Evolutionary conservation across 2,329 filamentous ascomycete genomes (phyloP).

Genomic region (Elsinoe australis): DNA sequence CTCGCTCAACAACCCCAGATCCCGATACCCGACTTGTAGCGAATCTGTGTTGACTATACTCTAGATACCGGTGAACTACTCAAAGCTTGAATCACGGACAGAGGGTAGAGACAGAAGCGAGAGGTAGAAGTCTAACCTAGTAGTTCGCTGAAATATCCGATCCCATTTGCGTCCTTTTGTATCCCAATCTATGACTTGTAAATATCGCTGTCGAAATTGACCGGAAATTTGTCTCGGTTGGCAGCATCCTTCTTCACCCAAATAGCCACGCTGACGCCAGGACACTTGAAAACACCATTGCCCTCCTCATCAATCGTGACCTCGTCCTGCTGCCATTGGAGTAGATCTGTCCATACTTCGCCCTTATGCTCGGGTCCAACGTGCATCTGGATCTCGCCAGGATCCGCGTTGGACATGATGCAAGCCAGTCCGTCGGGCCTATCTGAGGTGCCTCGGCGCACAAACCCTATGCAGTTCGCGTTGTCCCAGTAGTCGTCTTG

Average conservation of each 20-base stretch:
- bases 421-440: slow-evolving; percentile 47
- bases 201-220: slow-evolving; percentile 25
- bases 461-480: slow-evolving; percentile 54
- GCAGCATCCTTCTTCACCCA: slow-evolving; percentile 54
- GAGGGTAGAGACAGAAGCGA: too few relatives aligned
- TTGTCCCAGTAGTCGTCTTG: slow-evolving; percentile 58
- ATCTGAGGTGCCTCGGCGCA: slow-evolving; percentile 44
- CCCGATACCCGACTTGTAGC: neutral
- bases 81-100: too few relatives aligned
- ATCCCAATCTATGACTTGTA: slow-evolving; percentile 18
- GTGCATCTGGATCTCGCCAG: slow-evolving; percentile 49
- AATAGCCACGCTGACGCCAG: slow-evolving; percentile 49
- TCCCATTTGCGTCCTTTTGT: too few relatives aligned
- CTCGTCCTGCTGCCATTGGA: slow-evolving; percentile 49
- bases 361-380: slow-evolving; percentile 46
- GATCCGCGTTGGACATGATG: slow-evolving; percentile 32
- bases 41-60: neutral
- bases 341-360: slow-evolving; percentile 57
- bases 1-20: slow-evolving; percentile 14
- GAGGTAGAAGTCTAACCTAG: too few relatives aligned
- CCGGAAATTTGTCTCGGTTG: slow-evolving; percentile 43
- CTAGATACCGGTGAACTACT: too few relatives aligned
- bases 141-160: too few relatives aligned
- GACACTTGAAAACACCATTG: slow-evolving; percentile 51
- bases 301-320: slow-evolving; percentile 54